Evolutionary conservation across 2,329 filamentous ascomycete genomes (phyloP), one percentile per base, ranked within the genome.

Genomic region (Cladosporium sp.): DNA sequence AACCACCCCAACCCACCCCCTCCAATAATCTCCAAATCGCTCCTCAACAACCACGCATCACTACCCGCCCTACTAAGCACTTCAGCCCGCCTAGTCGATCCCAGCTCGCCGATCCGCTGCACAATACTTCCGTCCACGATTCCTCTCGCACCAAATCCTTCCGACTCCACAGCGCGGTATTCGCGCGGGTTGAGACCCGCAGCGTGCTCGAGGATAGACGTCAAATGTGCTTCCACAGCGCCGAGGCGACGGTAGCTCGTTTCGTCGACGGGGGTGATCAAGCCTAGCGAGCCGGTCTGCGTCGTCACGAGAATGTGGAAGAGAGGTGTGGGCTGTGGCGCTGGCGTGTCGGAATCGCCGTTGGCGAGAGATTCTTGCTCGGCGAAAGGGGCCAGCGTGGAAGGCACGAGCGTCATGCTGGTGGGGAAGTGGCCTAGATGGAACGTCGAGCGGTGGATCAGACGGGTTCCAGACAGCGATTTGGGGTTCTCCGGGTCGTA

Each of bases 401-500:
- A 86, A 1, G 90, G 88, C 34, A 97, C 80, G 49, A 97, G 83
- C 19, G 87, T 85, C 64, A 91, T 87, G 36, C 82, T 83, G 0
- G 89, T 87, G 0, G 89, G 85, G 62, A 87, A 82, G 72, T 96
- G 90, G 36, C 90, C 91, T 0, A 90, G 86, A 70, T 92, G 88
- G 76, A 99, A 97, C 58, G 91, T 90, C 54, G 89, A 90, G 59
- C 90, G 86, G 73, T 93, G 90, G 7, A 99, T 82, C 22, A 99
- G 83, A 39, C 92, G 84, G 67, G 92, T 88, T 49, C 94, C 94
- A 58, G 93, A 89, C 34, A 96, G 84, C 6, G 91, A 95, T 77
- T 96, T 95, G 15, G 93, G 93, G 70, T 97, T 92, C 69, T 97
- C 93, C 0, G 94, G 94, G 68, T 97, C 92, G 68, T 94, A 99